phyloP scores from a whole-genome alignment of 2,329 filamentous ascomycete species.

The Aureobasidium sp. region DNA sequence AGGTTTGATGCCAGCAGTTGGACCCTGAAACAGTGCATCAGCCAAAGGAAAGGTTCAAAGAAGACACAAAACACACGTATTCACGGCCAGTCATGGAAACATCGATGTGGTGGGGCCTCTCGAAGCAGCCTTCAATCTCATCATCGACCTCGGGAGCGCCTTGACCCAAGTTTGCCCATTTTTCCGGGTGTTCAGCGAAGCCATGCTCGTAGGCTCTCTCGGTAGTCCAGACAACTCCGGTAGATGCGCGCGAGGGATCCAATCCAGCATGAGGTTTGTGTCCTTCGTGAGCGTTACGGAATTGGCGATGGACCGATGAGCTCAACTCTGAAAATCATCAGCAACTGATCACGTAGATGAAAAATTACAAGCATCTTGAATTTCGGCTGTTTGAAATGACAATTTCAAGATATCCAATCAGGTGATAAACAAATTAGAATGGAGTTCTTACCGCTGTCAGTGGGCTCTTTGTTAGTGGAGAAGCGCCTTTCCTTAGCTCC shows the following conservation, averaged over 20 bases:
- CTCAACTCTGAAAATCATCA: constrained; percentile 54
- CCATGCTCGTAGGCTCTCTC: constrained; percentile 85
- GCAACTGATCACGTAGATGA: background rate
- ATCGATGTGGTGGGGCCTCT: constrained; percentile 69
- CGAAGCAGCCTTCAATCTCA: constrained; percentile 82
- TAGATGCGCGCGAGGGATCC: constrained; percentile 78
- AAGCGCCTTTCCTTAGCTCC: constrained; percentile 26
- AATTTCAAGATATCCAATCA: background rate
- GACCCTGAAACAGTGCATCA: constrained; percentile 34
- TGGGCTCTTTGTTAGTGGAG: constrained; percentile 36
- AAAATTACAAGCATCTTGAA: background rate
- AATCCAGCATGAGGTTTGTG: constrained; percentile 85
- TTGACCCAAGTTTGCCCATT: constrained; percentile 91
- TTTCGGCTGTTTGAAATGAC: too few relatives aligned
- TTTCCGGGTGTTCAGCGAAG: constrained; percentile 67
- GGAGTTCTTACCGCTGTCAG: constrained; percentile 33
- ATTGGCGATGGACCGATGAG: constrained; percentile 80
- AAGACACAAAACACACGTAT: constrained; percentile 43
- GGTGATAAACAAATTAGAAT: background rate
- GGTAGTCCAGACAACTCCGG: constrained; percentile 89
- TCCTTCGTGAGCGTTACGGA: constrained; percentile 82
- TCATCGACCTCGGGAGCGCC: constrained; percentile 87
- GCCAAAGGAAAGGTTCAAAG: background rate
- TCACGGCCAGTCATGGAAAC: constrained; percentile 72
- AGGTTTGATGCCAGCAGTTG: constrained; percentile 88